Base-by-base conservation (phyloP, 2,329 filamentous ascomycete genomes). In the Monilinia aucupariae region DNA sequence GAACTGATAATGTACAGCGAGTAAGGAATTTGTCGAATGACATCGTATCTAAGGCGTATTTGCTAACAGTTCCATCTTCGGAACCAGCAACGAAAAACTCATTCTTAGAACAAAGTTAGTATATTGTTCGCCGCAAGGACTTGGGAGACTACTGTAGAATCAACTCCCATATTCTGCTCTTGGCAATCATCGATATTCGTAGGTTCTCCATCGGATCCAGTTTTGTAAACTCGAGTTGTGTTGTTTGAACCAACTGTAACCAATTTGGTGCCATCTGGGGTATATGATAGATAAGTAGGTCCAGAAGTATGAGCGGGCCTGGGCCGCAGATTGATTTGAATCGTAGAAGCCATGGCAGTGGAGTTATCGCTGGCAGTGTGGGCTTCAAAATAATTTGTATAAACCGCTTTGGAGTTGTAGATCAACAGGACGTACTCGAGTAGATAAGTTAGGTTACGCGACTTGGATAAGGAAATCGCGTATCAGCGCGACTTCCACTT, bases 201-300 rank as follows among this genome's bases (percentile, higher is more conserved):
- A 12, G 96, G 94, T 75, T 99, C 94, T 70, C 92, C 92, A 77
- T 96, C 90, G 47, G 89, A 94, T 65, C 91, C 91, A 17, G 92
- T 94, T 69, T 88, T 90, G 79, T 96, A 99, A 56, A 97, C 85
- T 56, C 96, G 90, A 71, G 96, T 92, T 9, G 91, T 91, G 72
- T 96, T 96, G 78, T 97, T 96, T 64, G 91, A 89, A 67, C 94
- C 94, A 65, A 92, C 92, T 13, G 94, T 97, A 68, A 97, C 85
- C 64, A 99, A 82, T 71, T 89, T 90, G 69, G 83, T 84, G 66
- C 96, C 94, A 75, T 96, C 87, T 8, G 91, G 90, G 0, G 92
- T 97, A 77, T 97, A 97, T 67, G 89, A 85, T 69, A 96, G 86
- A 70, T 87, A 92, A 2, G 96, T 97, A 63, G 86, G 85, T 67